Percentiles rank a stretch among this genome's conserved stretches.
phyloP scores from a whole-genome alignment of 2,329 filamentous ascomycete genomes.

The Zasmidium cellare region DNA sequence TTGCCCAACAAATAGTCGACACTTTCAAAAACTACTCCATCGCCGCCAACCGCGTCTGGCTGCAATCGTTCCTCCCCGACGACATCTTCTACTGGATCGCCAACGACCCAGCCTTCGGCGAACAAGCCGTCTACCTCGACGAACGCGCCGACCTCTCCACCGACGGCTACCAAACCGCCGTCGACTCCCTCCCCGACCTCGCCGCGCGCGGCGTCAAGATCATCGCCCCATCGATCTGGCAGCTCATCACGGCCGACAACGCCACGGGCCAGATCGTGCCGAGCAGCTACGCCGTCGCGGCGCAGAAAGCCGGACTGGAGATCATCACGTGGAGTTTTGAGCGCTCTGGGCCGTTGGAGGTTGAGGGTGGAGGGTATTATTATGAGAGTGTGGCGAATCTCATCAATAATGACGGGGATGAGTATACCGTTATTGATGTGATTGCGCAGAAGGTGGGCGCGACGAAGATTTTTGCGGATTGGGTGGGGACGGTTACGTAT shows the following conservation, averaged over 20 bases:
- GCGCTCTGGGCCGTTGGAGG: constrained; percentile 60
- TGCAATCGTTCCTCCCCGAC: constrained; percentile 62
- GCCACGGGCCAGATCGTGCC: constrained; percentile 59
- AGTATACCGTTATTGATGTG: constrained; percentile 66
- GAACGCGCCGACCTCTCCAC: constrained; percentile 56
- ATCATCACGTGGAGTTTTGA: constrained; percentile 71
- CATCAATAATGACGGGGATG: constrained; percentile 64
- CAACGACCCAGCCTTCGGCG: constrained; percentile 60
- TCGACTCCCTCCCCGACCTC: constrained; percentile 58
- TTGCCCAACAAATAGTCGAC: constrained; percentile 65
- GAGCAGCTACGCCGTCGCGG: constrained; percentile 61
- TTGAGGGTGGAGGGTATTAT: constrained; percentile 57
- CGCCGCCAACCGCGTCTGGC: constrained; percentile 56
- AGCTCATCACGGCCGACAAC: constrained; percentile 54
- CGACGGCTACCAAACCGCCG: constrained; percentile 54
- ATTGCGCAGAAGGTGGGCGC: constrained; percentile 62
- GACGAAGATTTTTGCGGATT: constrained; percentile 66
- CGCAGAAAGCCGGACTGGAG: constrained; percentile 61
- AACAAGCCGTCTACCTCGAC: constrained; percentile 66
- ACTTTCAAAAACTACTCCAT: constrained; percentile 58
- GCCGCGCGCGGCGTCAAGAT: constrained; percentile 60
- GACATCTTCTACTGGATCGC: constrained; percentile 65
- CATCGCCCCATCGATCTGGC: constrained; percentile 63
- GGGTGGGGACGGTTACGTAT: constrained; percentile 67
- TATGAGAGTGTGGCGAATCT: constrained; percentile 52